Conservation (phyloP, 192 early-diverging fungal genomes). For the Obelidium mucronatum region DNA sequence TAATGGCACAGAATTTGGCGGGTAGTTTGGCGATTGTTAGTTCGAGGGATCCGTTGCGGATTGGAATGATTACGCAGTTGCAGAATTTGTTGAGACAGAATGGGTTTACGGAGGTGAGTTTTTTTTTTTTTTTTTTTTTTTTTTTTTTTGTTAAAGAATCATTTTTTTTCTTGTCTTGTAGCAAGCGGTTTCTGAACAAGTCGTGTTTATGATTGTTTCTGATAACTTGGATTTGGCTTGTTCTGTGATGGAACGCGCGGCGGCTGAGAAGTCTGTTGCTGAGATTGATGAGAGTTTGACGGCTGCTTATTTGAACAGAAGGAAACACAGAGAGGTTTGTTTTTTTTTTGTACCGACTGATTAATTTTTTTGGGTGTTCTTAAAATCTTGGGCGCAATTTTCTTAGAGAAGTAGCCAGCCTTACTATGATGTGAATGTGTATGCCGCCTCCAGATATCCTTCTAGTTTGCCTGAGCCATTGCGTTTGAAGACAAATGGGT, state of each 20-base stretch:
- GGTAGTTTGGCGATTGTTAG: constrained; percentile 85
- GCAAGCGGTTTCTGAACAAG: constrained; percentile 82
- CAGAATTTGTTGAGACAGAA: constrained; percentile 74
- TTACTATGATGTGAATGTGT: constrained; percentile 87
- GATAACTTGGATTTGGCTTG: constrained; percentile 97
- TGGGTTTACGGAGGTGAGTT: constrained; percentile 82
- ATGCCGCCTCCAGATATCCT: constrained; percentile 80
- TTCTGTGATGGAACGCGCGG: constrained; percentile 93
- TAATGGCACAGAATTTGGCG: constrained; percentile 95
- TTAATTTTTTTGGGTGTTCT: constrained; percentile 1
- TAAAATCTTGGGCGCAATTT: constrained; percentile 8
- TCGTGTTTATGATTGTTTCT: constrained; percentile 81
- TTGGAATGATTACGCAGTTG: constrained; percentile 80
- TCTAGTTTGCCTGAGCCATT: constrained; percentile 87
- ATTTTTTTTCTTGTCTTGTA: constrained; percentile 18
- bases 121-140: too few relatives aligned
- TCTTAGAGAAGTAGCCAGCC: constrained; percentile 80
- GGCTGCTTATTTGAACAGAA: constrained; percentile 71
- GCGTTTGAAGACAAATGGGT: constrained; percentile 81
- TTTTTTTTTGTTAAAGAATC: too few relatives aligned
- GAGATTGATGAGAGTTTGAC: constrained; percentile 90
- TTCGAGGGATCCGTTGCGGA: constrained; percentile 90
- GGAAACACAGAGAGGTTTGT: constrained; percentile 81
- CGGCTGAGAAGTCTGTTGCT: constrained; percentile 93
- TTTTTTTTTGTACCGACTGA: neutral